Percentiles rank a stretch among this genome's conserved stretches.
phyloP scores from a whole-genome alignment of 1,284 basidiomycete genomes.

The Irpex rosettiformis region DNA sequence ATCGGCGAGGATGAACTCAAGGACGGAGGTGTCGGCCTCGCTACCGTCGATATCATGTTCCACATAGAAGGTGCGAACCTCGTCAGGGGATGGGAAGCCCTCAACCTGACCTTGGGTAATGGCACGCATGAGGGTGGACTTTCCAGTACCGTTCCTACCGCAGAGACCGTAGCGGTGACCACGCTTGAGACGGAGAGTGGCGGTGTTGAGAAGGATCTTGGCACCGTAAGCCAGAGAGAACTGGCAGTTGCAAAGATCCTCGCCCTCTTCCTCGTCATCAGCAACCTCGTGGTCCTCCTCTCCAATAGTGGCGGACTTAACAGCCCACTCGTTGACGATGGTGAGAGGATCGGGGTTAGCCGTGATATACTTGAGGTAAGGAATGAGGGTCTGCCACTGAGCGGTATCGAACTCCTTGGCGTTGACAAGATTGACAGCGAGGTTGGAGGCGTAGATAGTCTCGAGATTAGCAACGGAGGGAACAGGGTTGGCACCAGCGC shows the following conservation, averaged over 20 bases:
- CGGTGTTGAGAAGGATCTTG: constrained; percentile 97
- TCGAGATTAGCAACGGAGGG: constrained; percentile 59
- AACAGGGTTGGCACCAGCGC: constrained; percentile 55
- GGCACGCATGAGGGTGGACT: constrained; percentile 97
- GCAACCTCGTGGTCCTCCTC: constrained; percentile 65
- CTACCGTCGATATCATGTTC: constrained; percentile 98
- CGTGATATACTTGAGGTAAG: constrained; percentile 72
- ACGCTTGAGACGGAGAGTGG: constrained; percentile 94
- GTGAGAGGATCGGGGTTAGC: constrained; percentile 64
- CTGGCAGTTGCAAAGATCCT: constrained; percentile 97
- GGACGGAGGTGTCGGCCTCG: constrained; percentile 89
- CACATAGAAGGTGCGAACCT: constrained; percentile 98
- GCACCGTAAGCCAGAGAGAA: constrained; percentile 98
- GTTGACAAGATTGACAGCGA: constrained; percentile 86
- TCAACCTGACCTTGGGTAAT: constrained; percentile 95
- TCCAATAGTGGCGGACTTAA: constrained; percentile 83
- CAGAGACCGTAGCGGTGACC: constrained; percentile 98
- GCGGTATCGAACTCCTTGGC: constrained; percentile 89
- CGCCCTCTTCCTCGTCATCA: constrained; percentile 95
- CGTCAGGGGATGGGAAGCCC: constrained; percentile 94
- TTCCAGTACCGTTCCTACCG: constrained; percentile 97
- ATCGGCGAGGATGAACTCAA: constrained; percentile 86
- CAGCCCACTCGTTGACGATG: constrained; percentile 82
- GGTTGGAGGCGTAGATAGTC: constrained; percentile 70
- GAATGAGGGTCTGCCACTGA: constrained; percentile 83